Evolutionary conservation across 768 basidiomycete genomes (phyloP).

Genomic region (Suillus plorans): DNA sequence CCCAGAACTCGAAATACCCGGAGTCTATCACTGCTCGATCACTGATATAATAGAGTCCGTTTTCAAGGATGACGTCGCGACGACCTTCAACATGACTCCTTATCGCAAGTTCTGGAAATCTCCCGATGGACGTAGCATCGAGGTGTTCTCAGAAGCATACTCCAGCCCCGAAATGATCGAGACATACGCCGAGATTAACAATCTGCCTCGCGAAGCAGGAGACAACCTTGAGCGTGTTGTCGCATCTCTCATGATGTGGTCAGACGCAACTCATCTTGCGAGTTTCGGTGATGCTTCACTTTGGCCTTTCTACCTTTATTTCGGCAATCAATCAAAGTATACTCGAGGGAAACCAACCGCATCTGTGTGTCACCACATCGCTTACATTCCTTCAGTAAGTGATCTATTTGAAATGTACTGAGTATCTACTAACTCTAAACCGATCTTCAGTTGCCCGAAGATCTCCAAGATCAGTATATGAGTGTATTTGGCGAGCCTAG

Average conservation of each 20-base stretch:
- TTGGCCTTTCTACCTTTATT: constrained; percentile 19
- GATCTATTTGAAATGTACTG: too few species aligned
- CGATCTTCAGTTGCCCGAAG: too few species aligned
- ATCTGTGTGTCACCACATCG: constrained; percentile 12
- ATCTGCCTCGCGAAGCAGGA: neutral
- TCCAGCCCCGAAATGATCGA: neutral
- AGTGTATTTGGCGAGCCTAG: too few species aligned
- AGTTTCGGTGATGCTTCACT: too few species aligned
- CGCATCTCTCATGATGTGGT: too few species aligned
- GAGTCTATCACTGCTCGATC: neutral
- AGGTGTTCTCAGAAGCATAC: constrained; percentile 4
- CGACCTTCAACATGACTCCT: constrained; percentile 5
- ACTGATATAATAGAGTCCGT: constrained; percentile 6
- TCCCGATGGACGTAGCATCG: neutral
- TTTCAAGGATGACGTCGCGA: neutral
- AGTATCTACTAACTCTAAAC: too few species aligned
- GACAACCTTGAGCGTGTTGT: too few species aligned
- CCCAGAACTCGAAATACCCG: neutral
- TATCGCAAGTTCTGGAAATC: constrained; percentile 6
- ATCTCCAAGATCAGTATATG: too few species aligned
- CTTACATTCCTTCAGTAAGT: neutral
- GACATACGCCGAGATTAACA: neutral
- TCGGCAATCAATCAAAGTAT: constrained; percentile 15
- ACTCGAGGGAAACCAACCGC: too few species aligned
- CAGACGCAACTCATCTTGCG: too few species aligned